These are phyloP conservation scores for Strobilomyces dryophilus DNA, from an alignment of 768 basidiomycete genomes.

Conservation along the genomic window DNA sequence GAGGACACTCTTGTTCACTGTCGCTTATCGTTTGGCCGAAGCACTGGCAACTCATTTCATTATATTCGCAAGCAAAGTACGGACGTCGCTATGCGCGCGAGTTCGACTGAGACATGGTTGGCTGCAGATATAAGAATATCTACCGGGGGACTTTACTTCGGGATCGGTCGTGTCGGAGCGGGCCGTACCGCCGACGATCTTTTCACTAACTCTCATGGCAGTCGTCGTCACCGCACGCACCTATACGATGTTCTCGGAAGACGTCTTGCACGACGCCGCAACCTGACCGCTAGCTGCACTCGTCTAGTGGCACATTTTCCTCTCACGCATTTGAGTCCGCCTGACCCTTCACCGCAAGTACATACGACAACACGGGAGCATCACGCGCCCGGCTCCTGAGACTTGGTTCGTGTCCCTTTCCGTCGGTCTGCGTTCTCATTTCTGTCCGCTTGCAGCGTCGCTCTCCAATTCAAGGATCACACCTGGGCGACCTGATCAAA, in stretches of 20 bases:
- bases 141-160: background rate
- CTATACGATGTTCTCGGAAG: background rate
- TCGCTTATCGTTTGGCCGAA: no score
- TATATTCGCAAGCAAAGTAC: no score
- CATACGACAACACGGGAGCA: conserved; percentile 43
- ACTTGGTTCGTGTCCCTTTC: conserved; percentile 49
- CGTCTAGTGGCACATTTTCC: conserved; percentile 8
- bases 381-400: conserved; percentile 61
- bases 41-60: no score
- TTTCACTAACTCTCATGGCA: conserved; percentile 8
- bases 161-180: background rate
- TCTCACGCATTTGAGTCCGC: background rate
- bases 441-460: conserved; percentile 52
- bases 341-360: background rate
- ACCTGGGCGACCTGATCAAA: conserved; percentile 79
- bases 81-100: no score
- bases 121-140: no score
- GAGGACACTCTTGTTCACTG: background rate
- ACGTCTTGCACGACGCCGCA: background rate
- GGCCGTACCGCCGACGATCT: background rate
- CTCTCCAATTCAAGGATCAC: conserved; percentile 84
- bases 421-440: background rate
- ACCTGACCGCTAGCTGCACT: conserved; percentile 10
- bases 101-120: no score
- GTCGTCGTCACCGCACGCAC: background rate